These are phyloP conservation scores for Cardamine occulta DNA, from an alignment of 345 rosid species.

Conservation along the genomic window DNA sequence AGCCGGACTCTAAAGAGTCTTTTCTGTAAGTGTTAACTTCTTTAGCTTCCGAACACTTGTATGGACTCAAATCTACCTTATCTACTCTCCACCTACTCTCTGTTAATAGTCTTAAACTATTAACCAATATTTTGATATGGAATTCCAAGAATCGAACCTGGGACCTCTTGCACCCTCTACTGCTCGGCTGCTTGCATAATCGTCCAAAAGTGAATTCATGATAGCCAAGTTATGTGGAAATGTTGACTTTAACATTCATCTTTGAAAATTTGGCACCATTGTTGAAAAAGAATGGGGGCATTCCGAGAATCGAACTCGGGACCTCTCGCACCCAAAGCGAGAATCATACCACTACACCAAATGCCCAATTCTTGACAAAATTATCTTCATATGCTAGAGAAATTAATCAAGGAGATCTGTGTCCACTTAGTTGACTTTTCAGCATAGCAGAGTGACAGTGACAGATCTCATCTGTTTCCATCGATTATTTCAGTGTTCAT, in stretches of 20 bases:
- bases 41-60: background rate
- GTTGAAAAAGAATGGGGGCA: background rate
- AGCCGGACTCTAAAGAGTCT: background rate
- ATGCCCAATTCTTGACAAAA: background rate
- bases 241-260: background rate
- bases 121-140: too few relatives aligned
- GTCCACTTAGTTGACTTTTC: background rate
- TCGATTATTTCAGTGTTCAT: background rate
- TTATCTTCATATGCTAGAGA: background rate
- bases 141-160: too few relatives aligned
- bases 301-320: conserved; percentile 80
- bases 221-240: background rate
- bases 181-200: background rate
- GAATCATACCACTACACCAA: conserved; percentile 11
- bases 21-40: background rate
- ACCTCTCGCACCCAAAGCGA: conserved; percentile 63
- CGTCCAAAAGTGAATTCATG: background rate
- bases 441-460: background rate
- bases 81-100: background rate
- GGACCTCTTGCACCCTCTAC: too few relatives aligned
- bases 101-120: too few relatives aligned
- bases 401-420: background rate
- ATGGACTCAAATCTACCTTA: background rate
- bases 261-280: background rate
- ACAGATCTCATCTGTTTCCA: background rate